Conservation (phyloP, 1,139 yeast genomes). For the Debaryomyces sp. region DNA sequence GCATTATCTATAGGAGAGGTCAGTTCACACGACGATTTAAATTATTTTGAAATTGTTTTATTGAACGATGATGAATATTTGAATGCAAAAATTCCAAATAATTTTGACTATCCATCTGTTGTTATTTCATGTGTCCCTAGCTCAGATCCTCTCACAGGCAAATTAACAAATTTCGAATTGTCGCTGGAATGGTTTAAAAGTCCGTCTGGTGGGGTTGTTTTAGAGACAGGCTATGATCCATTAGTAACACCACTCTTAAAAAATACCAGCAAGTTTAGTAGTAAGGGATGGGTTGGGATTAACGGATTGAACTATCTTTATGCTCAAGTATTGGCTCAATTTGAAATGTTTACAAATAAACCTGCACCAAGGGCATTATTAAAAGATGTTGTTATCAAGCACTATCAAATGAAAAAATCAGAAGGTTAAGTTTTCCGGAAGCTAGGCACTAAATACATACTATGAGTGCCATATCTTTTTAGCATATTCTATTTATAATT, state of each 20-base stretch:
- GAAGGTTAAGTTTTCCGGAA: not conserved
- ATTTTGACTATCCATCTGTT: constrained; percentile 12
- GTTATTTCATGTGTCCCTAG: constrained; percentile 15
- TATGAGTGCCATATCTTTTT: not conserved
- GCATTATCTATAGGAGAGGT: constrained; percentile 7
- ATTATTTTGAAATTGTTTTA: constrained; percentile 8
- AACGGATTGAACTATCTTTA: constrained; percentile 18
- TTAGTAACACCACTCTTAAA: constrained; percentile 12
- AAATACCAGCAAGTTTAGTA: constrained; percentile 5
- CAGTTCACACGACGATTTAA: constrained; percentile 6
- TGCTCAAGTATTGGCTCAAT: constrained; percentile 16
- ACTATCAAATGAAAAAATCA: not conserved
- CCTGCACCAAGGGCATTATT: constrained; percentile 18
- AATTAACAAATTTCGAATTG: constrained; percentile 3
- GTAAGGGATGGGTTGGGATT: constrained; percentile 16
- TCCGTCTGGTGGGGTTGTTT: constrained; percentile 18
- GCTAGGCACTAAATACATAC: too few species aligned
- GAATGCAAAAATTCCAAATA: constrained; percentile 8
- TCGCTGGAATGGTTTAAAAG: constrained; percentile 16
- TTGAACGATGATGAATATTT: constrained; percentile 12
- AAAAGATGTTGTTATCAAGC: constrained; percentile 9
- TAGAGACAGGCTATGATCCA: constrained; percentile 16
- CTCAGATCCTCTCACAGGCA: constrained; percentile 10
- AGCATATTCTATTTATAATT: not conserved
- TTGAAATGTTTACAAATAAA: constrained; percentile 18